Evolutionary conservation across 306 rosid genomes (phyloP).

Genomic region (Vigna trinervia): DNA sequence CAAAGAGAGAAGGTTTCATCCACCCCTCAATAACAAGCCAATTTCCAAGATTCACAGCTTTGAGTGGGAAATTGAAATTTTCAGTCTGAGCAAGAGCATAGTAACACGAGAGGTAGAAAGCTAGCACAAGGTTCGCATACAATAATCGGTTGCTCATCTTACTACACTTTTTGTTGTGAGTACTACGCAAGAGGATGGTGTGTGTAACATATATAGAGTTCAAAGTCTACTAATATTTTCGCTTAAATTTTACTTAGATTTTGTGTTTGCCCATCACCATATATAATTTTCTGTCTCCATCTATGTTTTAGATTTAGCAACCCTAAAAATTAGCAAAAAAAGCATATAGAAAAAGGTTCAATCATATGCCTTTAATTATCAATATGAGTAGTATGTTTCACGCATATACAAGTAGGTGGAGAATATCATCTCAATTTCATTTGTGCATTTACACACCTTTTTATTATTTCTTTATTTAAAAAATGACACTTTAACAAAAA

Average conservation of each 20-base stretch:
- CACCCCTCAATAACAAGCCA: conserved; percentile 77
- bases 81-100: conserved; percentile 46
- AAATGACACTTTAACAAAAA: background rate
- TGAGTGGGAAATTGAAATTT: conserved; percentile 52
- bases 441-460: background rate
- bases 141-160: conserved; percentile 34
- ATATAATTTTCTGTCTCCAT: conserved; percentile 21
- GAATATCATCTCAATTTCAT: background rate
- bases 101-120: conserved; percentile 37
- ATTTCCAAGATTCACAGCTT: conserved; percentile 71
- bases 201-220: conserved; percentile 17
- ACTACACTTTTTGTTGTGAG: conserved; percentile 6
- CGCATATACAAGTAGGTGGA: background rate
- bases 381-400: background rate
- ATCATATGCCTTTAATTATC: conserved; percentile 1
- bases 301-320: background rate
- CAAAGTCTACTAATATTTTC: conserved; percentile 2
- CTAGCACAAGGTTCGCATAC: conserved; percentile 33
- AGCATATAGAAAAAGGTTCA: background rate
- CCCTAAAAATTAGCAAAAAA: background rate
- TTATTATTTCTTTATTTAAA: background rate
- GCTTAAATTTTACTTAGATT: background rate
- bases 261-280: conserved; percentile 3
- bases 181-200: background rate
- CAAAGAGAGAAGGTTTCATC: conserved; percentile 73